Conservation (phyloP, 306 rosid species). For the Psophocarpus tetragonolobus region DNA sequence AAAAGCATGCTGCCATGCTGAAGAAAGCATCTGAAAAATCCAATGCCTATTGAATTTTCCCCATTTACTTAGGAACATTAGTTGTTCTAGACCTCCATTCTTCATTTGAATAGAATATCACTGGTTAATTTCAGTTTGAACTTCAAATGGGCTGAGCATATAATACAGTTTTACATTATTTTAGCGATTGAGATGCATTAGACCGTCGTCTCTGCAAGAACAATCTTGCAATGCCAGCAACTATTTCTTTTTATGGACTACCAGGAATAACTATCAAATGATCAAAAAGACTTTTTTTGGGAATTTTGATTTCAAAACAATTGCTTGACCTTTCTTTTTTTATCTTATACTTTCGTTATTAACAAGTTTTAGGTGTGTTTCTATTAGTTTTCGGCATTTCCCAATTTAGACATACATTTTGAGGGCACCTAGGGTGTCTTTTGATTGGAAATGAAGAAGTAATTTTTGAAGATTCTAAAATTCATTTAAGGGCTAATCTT, state of each 20-base stretch:
- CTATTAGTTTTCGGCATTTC: neutral
- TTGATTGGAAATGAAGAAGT: too few relatives aligned
- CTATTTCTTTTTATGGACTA: neutral
- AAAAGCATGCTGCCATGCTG: conserved; percentile 45
- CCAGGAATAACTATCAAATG: neutral
- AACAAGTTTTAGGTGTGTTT: neutral
- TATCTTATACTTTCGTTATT: neutral
- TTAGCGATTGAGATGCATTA: neutral
- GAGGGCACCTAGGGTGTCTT: too few relatives aligned
- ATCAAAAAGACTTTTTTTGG: neutral
- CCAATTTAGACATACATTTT: too few relatives aligned
- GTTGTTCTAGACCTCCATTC: neutral
- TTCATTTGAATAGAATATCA: conserved; percentile 1
- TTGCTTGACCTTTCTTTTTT: neutral
- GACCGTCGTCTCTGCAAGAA: neutral
- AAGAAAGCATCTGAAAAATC: conserved; percentile 34
- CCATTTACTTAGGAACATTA: neutral
- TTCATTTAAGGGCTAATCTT: too few relatives aligned
- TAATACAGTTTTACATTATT: neutral
- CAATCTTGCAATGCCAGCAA: neutral
- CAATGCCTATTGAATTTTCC: conserved; percentile 25
- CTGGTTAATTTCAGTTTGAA: neutral
- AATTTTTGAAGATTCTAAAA: too few relatives aligned
- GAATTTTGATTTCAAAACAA: neutral
- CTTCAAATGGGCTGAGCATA: neutral